phyloP scores from a whole-genome alignment of 2,329 filamentous ascomycete species.

The Arthrobotrys conoides region DNA sequence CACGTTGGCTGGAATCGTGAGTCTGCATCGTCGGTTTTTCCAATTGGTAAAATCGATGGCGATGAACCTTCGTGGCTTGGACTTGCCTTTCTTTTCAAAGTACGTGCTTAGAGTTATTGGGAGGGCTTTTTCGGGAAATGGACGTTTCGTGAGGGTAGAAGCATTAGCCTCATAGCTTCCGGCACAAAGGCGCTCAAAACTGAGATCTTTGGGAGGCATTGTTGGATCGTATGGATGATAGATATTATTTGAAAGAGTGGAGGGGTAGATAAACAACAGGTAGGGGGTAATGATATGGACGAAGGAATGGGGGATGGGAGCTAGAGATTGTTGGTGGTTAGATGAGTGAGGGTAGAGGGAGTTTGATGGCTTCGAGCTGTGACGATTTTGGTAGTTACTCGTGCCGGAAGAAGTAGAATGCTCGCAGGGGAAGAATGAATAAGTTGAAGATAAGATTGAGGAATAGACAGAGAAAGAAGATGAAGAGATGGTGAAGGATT shows the following conservation, averaged over 20 bases:
- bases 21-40: conserved; percentile 6
- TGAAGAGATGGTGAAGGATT: neutral
- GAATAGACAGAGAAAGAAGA: neutral
- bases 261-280: too few species aligned
- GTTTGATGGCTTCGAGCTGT: neutral
- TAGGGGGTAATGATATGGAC: too few species aligned
- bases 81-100: neutral
- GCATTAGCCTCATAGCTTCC: conserved; percentile 30
- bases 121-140: neutral
- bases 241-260: neutral
- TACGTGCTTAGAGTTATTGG: conserved; percentile 23
- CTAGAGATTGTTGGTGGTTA: neutral
- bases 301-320: too few species aligned
- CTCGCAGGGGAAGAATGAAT: neutral
- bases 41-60: conserved; percentile 40
- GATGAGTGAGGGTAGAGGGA: neutral
- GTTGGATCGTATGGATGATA: neutral
- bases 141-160: conserved; percentile 14
- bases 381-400: neutral
- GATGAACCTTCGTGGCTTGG: neutral
- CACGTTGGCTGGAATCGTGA: conserved; percentile 13
- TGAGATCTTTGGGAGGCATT: neutral
- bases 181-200: conserved; percentile 20
- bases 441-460: neutral
- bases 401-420: neutral